These are phyloP conservation scores for Royoungia palumana DNA, from an alignment of 768 basidiomycete genomes.

Conservation along the genomic window DNA sequence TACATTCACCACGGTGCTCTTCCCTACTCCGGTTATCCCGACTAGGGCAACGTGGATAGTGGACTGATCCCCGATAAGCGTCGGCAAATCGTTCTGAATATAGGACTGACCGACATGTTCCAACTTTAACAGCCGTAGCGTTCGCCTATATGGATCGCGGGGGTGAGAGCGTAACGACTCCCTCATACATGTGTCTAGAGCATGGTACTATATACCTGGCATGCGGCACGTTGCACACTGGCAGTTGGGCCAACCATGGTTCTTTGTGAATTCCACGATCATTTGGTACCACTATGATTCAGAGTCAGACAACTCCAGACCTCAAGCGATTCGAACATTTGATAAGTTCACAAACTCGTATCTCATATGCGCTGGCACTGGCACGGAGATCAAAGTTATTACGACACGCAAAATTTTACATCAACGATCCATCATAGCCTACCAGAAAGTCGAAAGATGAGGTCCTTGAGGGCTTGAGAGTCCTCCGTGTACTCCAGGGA, in stretches of 20 bases:
- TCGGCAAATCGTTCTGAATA: background rate
- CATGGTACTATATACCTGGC: constrained; percentile 1
- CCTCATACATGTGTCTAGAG: background rate
- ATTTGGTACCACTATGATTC: no score
- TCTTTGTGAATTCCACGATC: background rate
- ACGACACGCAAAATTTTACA: background rate
- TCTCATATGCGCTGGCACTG: no score
- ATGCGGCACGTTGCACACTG: background rate
- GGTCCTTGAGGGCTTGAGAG: constrained; percentile 13
- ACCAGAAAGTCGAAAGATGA: constrained; percentile 17
- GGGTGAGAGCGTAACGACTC: background rate
- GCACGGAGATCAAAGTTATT: background rate
- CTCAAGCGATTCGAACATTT: no score
- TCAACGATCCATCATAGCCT: background rate
- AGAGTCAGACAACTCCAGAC: no score
- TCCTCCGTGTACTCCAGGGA: constrained; percentile 20
- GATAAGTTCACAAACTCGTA: no score
- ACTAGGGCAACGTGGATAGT: constrained; percentile 19
- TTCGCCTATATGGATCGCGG: background rate
- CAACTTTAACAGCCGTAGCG: background rate
- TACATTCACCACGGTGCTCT: constrained; percentile 28
- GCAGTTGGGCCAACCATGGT: background rate
- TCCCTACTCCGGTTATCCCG: constrained; percentile 24
- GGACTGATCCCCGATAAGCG: constrained; percentile 3
- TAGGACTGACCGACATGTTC: constrained; percentile 18